Evolutionary conservation across 2,329 filamentous ascomycete species (phyloP).

Genomic region (Nemania abortiva): DNA sequence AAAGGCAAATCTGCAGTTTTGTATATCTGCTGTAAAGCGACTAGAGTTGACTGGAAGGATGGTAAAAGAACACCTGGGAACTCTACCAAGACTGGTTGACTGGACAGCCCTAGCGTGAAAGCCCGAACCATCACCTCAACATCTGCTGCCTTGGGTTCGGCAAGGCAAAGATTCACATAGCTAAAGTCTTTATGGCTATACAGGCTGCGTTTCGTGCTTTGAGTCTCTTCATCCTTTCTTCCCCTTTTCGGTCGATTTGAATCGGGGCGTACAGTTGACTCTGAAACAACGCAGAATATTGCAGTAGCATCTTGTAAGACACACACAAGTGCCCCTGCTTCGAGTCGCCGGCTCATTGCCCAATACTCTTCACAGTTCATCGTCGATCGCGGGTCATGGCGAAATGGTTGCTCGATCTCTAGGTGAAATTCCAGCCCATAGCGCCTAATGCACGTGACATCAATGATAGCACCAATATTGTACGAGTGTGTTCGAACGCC

Average conservation of each 20-base stretch:
- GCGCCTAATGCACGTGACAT: conserved; percentile 52
- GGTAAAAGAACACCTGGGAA: conserved; percentile 71
- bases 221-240: not conserved
- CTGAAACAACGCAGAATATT: conserved; percentile 21
- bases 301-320: conserved; percentile 12
- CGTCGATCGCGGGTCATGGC: not conserved
- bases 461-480: conserved; percentile 49
- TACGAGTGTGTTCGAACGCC: conserved; percentile 55
- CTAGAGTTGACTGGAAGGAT: conserved; percentile 68
- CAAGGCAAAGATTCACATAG: conserved; percentile 23
- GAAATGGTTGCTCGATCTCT: conserved; percentile 60
- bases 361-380: conserved; percentile 11
- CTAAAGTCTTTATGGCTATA: conserved; percentile 13
- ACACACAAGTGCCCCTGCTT: conserved; percentile 18
- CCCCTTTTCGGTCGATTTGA: conserved; percentile 11
- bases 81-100: conserved; percentile 61
- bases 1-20: conserved; percentile 61
- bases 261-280: conserved; percentile 19
- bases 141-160: conserved; percentile 8
- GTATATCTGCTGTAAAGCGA: conserved; percentile 67
- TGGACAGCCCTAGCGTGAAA: conserved; percentile 14
- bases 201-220: conserved; percentile 4
- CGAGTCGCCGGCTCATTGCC: conserved; percentile 4
- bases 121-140: conserved; percentile 17
- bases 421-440: conserved; percentile 60